phyloP scores from a whole-genome alignment of 2,329 filamentous ascomycete species.

The Fusarium sp. region DNA sequence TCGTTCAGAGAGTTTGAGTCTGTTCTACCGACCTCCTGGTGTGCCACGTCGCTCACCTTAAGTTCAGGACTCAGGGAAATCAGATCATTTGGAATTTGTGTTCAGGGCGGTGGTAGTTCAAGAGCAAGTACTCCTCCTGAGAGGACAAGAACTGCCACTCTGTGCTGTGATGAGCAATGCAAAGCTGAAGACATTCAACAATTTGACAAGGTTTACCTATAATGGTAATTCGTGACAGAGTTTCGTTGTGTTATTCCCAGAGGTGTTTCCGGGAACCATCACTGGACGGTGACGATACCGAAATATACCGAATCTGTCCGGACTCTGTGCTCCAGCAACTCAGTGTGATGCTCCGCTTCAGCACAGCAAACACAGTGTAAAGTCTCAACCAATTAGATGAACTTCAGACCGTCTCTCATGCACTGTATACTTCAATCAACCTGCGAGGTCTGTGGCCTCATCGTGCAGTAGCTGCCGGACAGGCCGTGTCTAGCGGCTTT shows the following conservation, averaged over 20 bases:
- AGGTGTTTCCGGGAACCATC: slow-evolving; percentile 9
- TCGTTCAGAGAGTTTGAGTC: slow-evolving; percentile 5
- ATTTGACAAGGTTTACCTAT: not conserved
- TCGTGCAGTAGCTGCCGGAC: slow-evolving; percentile 50
- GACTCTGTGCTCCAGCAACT: slow-evolving; percentile 7
- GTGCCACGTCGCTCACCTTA: slow-evolving; percentile 14
- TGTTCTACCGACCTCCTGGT: slow-evolving; percentile 1
- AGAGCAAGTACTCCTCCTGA: not conserved
- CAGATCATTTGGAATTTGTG: slow-evolving; percentile 29
- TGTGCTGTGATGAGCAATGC: too few relatives aligned
- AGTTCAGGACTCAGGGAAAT: slow-evolving; percentile 4
- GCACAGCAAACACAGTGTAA: slow-evolving; percentile 42
- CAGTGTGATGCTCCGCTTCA: slow-evolving; percentile 9
- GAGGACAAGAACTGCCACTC: not conserved
- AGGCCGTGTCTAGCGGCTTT: slow-evolving; percentile 45
- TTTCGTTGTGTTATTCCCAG: slow-evolving; percentile 21
- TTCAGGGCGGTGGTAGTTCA: slow-evolving; percentile 23
- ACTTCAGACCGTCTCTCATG: not conserved
- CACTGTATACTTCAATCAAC: slow-evolving; percentile 42
- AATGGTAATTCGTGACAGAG: not conserved
- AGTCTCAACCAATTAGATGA: not conserved
- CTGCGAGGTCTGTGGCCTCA: slow-evolving; percentile 34
- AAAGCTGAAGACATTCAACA: not conserved
- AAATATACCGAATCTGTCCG: slow-evolving; percentile 11
- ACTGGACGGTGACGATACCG: slow-evolving; percentile 11